Evolutionary conservation across 2,329 filamentous ascomycete genomes (phyloP).

Genomic region (Ceratocystis papillata): DNA sequence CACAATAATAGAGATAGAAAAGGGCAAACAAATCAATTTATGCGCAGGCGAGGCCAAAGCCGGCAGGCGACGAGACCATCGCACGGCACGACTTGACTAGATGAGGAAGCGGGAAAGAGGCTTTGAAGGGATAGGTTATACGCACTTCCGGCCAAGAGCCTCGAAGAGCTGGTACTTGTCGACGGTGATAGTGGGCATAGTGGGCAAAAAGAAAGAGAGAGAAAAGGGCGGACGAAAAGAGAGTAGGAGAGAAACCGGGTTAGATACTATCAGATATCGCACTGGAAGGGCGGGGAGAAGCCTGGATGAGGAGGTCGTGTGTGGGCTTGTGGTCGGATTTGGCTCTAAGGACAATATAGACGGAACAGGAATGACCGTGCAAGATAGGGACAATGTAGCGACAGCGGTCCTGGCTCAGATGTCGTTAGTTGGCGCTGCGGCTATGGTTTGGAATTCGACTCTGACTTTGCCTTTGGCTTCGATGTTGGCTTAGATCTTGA

Average conservation of each 20-base stretch:
- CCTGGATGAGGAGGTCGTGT: background rate
- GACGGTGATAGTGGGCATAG: slow-evolving; percentile 91
- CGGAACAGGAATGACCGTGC: background rate
- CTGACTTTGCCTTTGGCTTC: slow-evolving; percentile 5
- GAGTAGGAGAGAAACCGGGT: background rate
- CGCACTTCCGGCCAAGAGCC: slow-evolving; percentile 74
- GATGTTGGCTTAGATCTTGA: slow-evolving; percentile 13
- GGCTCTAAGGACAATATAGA: background rate
- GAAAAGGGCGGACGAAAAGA: background rate
- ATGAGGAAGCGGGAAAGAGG: background rate
- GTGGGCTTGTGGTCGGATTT: background rate
- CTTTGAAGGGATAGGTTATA: slow-evolving; percentile 23
- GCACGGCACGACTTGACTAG: background rate
- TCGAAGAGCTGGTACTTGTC: slow-evolving; percentile 95
- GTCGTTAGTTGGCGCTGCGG: background rate
- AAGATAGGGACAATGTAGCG: background rate
- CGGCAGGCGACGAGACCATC: background rate
- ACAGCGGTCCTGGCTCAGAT: slow-evolving; percentile 14
- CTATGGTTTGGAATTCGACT: background rate
- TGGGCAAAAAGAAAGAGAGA: slow-evolving; percentile 27
- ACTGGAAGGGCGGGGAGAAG: background rate
- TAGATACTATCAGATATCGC: background rate
- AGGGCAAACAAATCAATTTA: too few relatives aligned
- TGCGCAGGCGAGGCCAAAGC: background rate
- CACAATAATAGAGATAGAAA: slow-evolving; percentile 17